These are phyloP conservation scores for button mushroom (Agaricus bisporus) DNA, from an alignment of 768 basidiomycete genomes.

Conservation along the genomic window DNA sequence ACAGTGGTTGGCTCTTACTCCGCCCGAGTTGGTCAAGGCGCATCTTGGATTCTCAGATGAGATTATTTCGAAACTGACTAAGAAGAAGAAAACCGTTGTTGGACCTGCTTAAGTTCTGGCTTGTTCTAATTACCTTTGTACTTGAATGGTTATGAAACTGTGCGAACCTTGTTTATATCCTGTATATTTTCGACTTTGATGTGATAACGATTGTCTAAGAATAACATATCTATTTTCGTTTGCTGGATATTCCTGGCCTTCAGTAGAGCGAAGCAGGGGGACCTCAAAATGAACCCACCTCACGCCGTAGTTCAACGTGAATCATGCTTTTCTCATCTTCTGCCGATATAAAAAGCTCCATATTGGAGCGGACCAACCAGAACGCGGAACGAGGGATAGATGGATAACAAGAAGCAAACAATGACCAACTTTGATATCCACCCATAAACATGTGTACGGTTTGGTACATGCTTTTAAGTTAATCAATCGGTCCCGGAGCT, in stretches of 20 bases:
- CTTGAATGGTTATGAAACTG: background rate
- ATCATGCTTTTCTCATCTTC: background rate
- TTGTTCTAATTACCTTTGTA: background rate
- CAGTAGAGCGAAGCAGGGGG: background rate
- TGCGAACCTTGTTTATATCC: no score
- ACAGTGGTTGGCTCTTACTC: conserved; percentile 38
- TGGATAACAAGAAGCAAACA: no score
- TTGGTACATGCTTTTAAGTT: no score
- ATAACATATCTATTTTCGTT: conserved; percentile 9
- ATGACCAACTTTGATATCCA: background rate
- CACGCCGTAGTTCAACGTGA: no score
- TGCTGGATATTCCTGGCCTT: background rate
- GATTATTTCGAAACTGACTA: conserved; percentile 27
- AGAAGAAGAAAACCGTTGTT: conserved; percentile 33
- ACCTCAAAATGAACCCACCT: background rate
- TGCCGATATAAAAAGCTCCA: no score
- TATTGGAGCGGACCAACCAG: background rate
- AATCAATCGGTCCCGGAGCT: no score
- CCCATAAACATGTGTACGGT: background rate
- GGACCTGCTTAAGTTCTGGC: conserved; percentile 12
- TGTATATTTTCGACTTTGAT: background rate
- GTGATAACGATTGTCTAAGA: conserved; percentile 2
- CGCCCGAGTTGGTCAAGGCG: conserved; percentile 34
- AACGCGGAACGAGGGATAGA: background rate
- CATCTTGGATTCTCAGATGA: conserved; percentile 32